Evolutionary conservation across 495 filamentous ascomycete species (phyloP), one percentile per base, ranked within the genome.

Genomic region (Penicillium robsamsonii): DNA sequence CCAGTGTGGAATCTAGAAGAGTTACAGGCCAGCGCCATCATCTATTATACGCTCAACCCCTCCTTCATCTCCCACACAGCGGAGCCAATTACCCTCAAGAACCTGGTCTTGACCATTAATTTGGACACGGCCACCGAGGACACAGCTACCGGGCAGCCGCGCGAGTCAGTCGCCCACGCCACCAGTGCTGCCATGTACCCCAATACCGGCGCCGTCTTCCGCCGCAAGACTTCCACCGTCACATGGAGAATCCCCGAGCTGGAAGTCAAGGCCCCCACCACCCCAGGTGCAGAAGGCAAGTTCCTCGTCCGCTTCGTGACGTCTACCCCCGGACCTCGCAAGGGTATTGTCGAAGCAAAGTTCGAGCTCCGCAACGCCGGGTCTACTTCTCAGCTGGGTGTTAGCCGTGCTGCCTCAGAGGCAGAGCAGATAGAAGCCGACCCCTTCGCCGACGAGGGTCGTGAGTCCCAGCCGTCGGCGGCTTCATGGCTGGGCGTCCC

Each of bases 191-290:
- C 75, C 25, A 79, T 78, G 77, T 70, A 78, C 31, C 75, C 75
- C 3, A 78, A 76, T 60, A 66, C 71, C 2, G 76, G 76, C 11
- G 79, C 79, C 15, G 86, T 82, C 1, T 96, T 97, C 75, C 81
- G 89, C 9, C 89, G 91, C 65, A 93, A 97, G 51, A 87, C 89
- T 50, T 87, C 88, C n/a, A 70, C 92, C 5, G 86, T 96, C 13
- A 90, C 85, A 66, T 99, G 94, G 94, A 87, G 87, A 49, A 75
- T 97, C 12, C 90, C 89, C 22, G 95, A 97, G 62, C 69, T 97
- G 13, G 82, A 86, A 35, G 75, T 79, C 20, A 79, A 79, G 49
- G 65, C 63, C 12, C 54, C 59, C 10, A 54, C 57, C 9, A 25
- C 63, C 20, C 40, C 66, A 2, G 72, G 69, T 12, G 63, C 73